Percentiles rank a stretch among this genome's conserved stretches.
Evolutionary conservation across 768 basidiomycete genomes (phyloP).

Genomic region (Trametes cinnabarina): DNA sequence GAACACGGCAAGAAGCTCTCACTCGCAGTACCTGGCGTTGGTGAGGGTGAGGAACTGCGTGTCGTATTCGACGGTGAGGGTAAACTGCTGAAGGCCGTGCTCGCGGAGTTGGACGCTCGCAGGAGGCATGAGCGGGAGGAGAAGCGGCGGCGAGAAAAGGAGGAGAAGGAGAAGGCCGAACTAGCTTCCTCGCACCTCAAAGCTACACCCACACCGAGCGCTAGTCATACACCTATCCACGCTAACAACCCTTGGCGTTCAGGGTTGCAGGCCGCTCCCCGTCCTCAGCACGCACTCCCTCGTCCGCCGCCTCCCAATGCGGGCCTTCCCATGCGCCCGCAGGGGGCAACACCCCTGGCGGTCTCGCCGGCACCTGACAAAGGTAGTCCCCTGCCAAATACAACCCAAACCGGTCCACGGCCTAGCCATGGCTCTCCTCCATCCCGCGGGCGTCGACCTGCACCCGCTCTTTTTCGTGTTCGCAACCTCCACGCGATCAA

Average conservation of each 20-base stretch:
- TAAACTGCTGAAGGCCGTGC: constrained; percentile 55
- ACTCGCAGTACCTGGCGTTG: constrained; percentile 30
- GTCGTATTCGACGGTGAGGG: constrained; percentile 83
- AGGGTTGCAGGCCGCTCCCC: constrained; percentile 6
- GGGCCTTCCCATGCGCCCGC: constrained; percentile 17
- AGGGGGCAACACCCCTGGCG: constrained; percentile 11
- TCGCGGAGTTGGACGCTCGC: constrained; percentile 59
- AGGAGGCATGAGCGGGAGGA: constrained; percentile 47
- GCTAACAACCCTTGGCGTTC: constrained; percentile 19
- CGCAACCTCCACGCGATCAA: constrained; percentile 19
- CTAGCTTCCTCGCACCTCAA: constrained; percentile 11
- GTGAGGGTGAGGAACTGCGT: constrained; percentile 60
- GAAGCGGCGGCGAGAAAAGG: constrained; percentile 44
- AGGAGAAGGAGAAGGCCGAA: constrained; percentile 24
- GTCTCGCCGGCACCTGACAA: constrained; percentile 17
- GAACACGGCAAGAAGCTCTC: constrained; percentile 66
- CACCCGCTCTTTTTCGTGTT: constrained; percentile 17
- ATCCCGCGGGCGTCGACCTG: constrained; percentile 28
- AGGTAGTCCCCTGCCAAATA: constrained; percentile 1
- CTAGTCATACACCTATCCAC: constrained; percentile 20
- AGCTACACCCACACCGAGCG: constrained; percentile 16
- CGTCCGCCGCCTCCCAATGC: constrained; percentile 10
- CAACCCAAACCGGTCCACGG: constrained; percentile 6
- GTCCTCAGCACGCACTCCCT: not conserved
- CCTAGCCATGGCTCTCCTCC: constrained; percentile 13